These are phyloP conservation scores for Aspergillus udagawae DNA, from an alignment of 2,329 filamentous ascomycete genomes.

Conservation along the genomic window DNA sequence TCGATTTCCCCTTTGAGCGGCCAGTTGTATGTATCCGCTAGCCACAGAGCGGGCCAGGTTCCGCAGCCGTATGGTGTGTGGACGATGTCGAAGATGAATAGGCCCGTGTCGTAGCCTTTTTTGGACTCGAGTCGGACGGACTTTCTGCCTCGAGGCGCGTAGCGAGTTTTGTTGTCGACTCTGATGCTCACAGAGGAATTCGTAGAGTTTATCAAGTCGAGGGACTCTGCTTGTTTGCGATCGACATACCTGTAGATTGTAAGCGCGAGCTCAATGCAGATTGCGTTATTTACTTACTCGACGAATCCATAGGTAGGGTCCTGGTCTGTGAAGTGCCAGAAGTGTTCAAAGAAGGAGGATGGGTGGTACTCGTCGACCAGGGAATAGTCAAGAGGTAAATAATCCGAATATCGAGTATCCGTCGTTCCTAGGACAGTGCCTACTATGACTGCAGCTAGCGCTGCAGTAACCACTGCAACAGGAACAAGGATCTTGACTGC, in stretches of 20 bases:
- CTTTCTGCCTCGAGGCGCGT: slow-evolving; percentile 58
- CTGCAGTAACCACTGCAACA: slow-evolving; percentile 25
- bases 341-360: slow-evolving; percentile 42
- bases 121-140: slow-evolving; percentile 62
- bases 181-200: slow-evolving; percentile 51
- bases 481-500: not conserved
- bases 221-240: slow-evolving; percentile 24
- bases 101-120: slow-evolving; percentile 54
- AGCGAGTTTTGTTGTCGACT: slow-evolving; percentile 58
- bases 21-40: slow-evolving; percentile 59
- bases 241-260: slow-evolving; percentile 36
- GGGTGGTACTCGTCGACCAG: slow-evolving; percentile 42
- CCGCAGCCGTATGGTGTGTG: slow-evolving; percentile 62
- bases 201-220: slow-evolving; percentile 61
- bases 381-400: slow-evolving; percentile 36
- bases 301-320: slow-evolving; percentile 47
- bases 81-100: slow-evolving; percentile 65
- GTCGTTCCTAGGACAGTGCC: slow-evolving; percentile 37
- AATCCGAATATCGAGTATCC: slow-evolving; percentile 41
- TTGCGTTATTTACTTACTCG: slow-evolving; percentile 34
- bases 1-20: slow-evolving; percentile 63
- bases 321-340: slow-evolving; percentile 42
- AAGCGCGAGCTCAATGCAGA: not conserved
- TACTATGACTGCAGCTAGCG: slow-evolving; percentile 49
- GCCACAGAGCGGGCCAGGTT: slow-evolving; percentile 65